Base-by-base conservation (phyloP, 1,139 yeast genomes). In the Candida albicans region DNA sequence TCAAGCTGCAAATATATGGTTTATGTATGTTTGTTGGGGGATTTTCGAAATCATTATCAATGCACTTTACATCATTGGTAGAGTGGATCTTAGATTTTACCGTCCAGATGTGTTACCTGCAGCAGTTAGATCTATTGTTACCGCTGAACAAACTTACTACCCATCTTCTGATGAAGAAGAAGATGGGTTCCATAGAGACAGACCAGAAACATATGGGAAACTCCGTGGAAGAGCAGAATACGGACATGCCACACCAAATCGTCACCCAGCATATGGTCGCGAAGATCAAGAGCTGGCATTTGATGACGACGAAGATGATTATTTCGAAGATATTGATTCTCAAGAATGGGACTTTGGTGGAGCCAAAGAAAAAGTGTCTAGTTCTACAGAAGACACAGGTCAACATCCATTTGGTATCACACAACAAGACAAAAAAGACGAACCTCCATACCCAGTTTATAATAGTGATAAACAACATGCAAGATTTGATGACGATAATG, bases 51-150 rank as follows among this genome's bases (percentile, higher is more conserved):
- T 53, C 10, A 50, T 71, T 28, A 65, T 69, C 40, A 67, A 70
- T 51, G 24, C 63, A 4, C 52, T 70, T 31, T 72, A 70, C 50
- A 56, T 73, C 40, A 52, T 71, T 24, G 76, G 77, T 10, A 65
- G 78, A 57, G 75, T 69, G 30, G 78, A 73, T 53, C 65, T 73
- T 50, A 57, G 78, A 47, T 73, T 72, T 58, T 73, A 73, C 59
- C 65, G 74, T 50, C 77, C 78, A 35, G 77, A 72, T 56, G 54
- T 59, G 11, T 66, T 72, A 48, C 77, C 77, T 2, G 54, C 52
- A 13, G 58, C 56, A 44, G 72, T 71, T 35, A 58, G 74, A 50
- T 56, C 64, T 11, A 70, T 71, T 50, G 59, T 70, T 38, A 70
- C 76, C 2, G 76, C 76, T 2, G 72, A 70, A 49, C 75, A 69